Evolutionary conservation across 345 rosid genomes (phyloP), one percentile per base, ranked within the genome.

Genomic region (Pugionium dolabratum): DNA sequence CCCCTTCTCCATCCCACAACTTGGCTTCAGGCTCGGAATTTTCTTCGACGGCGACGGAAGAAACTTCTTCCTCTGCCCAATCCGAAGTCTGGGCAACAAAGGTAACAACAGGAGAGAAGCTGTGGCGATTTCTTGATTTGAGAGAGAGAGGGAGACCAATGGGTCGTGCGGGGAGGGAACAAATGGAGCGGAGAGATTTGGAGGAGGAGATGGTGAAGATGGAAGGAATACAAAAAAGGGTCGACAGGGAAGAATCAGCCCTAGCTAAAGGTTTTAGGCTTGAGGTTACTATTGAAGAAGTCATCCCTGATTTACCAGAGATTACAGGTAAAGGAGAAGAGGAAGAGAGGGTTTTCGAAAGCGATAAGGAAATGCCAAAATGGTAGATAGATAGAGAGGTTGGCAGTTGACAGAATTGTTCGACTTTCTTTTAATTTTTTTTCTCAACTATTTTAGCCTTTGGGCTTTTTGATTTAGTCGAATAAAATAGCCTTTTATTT

Each of bases 11-110:
- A 44, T 63, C 76, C 2, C 9, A 45, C 11, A 63, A 45, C 41
- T 43, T 40, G 11, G 30, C 67, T 59, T 75, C 74, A 39, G 75
- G 36, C 64, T 64, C 88, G 40, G 18, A 18, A 18, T 66, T 75
- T 4, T 79, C 86, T 54, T 75, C 72, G 25, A 76, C 62, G 64
- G 67, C 74, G 81, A 73, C 77, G 18, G 74, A 47, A 0, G 80
- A 18, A 4, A 2, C 73, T 3, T 81, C 86, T 62, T 69, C 91
- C 36, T 70, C 76, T 41, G 72, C 64, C 76, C 79, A 79, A 27
- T 73, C 83, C 4, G 93, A 79, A 37, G 85, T 79, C 77, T 85
- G 82, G 43, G 81, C 59, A 4, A 81, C 84, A 6, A 77, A 80
- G 37, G 84, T 18, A 34, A 78, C 66, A 7, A 80, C 18, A 18